These are phyloP conservation scores for Leccinum subgranulosum DNA, from an alignment of 768 basidiomycete species.

Conservation along the genomic window DNA sequence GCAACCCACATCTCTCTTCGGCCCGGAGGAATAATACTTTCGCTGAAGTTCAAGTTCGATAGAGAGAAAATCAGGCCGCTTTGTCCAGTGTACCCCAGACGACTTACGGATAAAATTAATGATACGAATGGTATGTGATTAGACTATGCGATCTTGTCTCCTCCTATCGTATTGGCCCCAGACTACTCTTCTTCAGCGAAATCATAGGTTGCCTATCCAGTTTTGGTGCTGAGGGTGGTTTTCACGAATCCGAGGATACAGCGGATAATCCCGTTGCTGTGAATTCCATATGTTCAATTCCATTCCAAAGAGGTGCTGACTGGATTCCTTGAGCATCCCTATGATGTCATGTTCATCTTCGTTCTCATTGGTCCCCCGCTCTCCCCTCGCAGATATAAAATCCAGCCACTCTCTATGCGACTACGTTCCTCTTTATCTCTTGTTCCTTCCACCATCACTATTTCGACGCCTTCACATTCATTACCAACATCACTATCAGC, in stretches of 20 bases:
- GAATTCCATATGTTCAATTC: neutral
- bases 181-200: neutral
- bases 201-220: neutral
- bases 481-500: slow-evolving; percentile 25
- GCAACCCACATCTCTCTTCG: neutral
- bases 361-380: slow-evolving; percentile 10
- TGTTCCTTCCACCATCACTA: slow-evolving; percentile 14
- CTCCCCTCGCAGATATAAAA: slow-evolving; percentile 22
- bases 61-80: too few species aligned
- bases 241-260: too few species aligned
- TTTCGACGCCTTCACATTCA: slow-evolving; percentile 20
- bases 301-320: slow-evolving; percentile 7
- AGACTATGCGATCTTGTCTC: neutral
- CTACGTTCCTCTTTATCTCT: neutral
- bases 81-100: neutral
- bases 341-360: slow-evolving; percentile 16
- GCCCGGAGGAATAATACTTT: neutral
- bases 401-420: neutral
- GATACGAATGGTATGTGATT: neutral
- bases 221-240: neutral
- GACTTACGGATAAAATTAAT: neutral
- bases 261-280: neutral
- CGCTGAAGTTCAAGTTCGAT: neutral
- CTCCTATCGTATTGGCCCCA: neutral
- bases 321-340: slow-evolving; percentile 4